Evolutionary conservation across 805 yeast species (phyloP), one percentile per base, ranked within the genome.

Genomic region (Metschnikowia amazonensis): DNA sequence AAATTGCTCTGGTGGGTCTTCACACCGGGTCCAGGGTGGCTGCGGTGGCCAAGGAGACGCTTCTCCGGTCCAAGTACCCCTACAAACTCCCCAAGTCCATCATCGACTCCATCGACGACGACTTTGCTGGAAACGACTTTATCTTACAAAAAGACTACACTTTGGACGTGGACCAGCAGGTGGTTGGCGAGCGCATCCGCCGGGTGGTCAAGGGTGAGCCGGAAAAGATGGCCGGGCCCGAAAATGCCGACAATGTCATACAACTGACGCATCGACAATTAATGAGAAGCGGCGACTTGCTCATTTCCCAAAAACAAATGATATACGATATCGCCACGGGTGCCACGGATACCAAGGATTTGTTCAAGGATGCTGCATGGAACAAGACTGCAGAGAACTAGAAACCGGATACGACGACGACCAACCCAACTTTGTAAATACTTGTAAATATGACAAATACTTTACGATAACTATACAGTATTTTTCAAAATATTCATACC

Each of bases 31-130:
- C 70, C 7, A 60, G 75, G 51, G 63, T 70, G 9, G 70, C 74
- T 2, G 66, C 74, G 36, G 63, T 72, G 39, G 60, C 72, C 44
- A 72, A 72, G 56, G 63, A 66, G 33, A 55, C 63, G 25, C 63
- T 72, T 50, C 47, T 67, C 40, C 59, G 59, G 36, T 68, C 75
- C 16, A 66, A 69, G 39, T 72, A 70, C 53, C 76, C 76, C 4
- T 72, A 62, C 58, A 55, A 56, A 47, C 56, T 71, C 47, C 75
- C 76, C 17, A 60, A 53, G 47, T 39, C 60, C 9, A 54, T 70
- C 32, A 59, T 71, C 32, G 64, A 65, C 24, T 39, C 46, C 34
- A 31, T 55, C 39, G 56, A 50, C 46, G 38, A 58, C 53, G 3
- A 60, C 53, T 24, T 30, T 43, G 25, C 47, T 35, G 53, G 53